Evolutionary conservation across 2,329 filamentous ascomycete genomes (phyloP), one percentile per base, ranked within the genome.

Genomic region (Chrysoporthe deuterocubensis): DNA sequence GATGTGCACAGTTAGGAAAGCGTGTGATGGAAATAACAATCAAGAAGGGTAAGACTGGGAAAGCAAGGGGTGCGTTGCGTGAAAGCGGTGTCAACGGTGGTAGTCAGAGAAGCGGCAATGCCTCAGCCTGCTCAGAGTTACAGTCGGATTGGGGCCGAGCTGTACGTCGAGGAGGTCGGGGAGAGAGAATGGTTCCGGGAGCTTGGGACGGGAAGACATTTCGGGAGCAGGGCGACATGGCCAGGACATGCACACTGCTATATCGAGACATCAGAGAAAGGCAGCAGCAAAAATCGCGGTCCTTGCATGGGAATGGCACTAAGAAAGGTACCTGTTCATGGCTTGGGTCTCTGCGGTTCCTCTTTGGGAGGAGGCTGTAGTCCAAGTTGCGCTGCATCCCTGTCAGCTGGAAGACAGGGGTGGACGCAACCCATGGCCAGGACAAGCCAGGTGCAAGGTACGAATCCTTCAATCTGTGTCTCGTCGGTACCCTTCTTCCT

Each of bases 221-320:
- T 74, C 72, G 74, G 71, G 72, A 71, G 76, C 72, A 75, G 72
- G 71, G 72, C 73, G 75, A 70, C 74, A 70, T 73, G 74, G 74
- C 74, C 76, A 74, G 75, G 61, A 65, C 75, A 76, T 75, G 73
- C 78, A 78, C 78, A 78, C 78, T 80, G 77, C 78, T 79, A 80
- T 79, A 80, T 79, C 79, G 73, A 80, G 78, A 77, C 74, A 71
- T 71, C 73, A 56, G 26, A 48, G 18, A 73, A 73, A 11, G 57
- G 5, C 37, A 43, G 74, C 68, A 74, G 69, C 70, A 71, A 65
- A 70, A 71, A 71, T 66, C 67, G 52, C 26, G 48, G 61, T 64
- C 62, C 59, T 48, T 60, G 59, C 62, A 64, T 63, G 66, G 70
- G 62, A 67, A 61, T 52, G 63, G 50, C 67, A 64, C 65, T 67